Base-by-base conservation (phyloP, 2,329 filamentous ascomycete genomes). In the Fusarium scirpi region DNA sequence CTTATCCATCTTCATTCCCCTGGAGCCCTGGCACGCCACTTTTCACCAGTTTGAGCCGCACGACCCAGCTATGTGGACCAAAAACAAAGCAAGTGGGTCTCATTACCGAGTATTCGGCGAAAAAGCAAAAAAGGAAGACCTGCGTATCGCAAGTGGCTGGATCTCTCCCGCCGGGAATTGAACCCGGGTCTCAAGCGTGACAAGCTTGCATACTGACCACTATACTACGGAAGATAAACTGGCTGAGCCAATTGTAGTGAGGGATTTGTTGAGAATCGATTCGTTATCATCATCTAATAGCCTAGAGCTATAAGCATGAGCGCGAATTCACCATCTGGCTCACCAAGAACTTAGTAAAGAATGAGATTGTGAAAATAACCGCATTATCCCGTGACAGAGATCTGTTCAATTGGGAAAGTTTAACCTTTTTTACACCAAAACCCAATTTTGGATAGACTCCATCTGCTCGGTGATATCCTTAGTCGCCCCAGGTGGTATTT, bases 201-300 rank as follows among this genome's bases (percentile, higher is more conserved):
- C 32, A 38, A 38, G 32, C 32, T 38, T 38, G 32, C 32, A 38
- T 38, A 38, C 32, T 38, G 32, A 49, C 47, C 47, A 49, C 47
- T 49, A 49, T 49, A 49, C 47, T 49, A 49, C 47, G 47, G 47
- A 49, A 49, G 47, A 43, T 43, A 5, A 24, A 44, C 20, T 22
- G 41, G 20, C 22, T 44, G 15, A 22, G 20, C 34, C 34, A 38
- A n/a, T 38, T 38, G 34, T 38, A 38, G 34, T n/a, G 18, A 38
- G 34, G 34, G 34, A n/a, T 38, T 38, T 38, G 18, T 38, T 38
- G 34, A 38, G 18, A n/a, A n/a, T 38, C 6, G 18, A 2, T 38
- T n/a, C 10, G 6, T 1, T 38, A 38, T 11, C 12, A 10, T 10
- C n/a, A 6, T 12, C 3, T 12, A 38, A 34, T 38, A 38, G 13